Percentiles rank a stretch among this genome's conserved stretches.
Evolutionary conservation across 345 rosid genomes (phyloP).

Genomic region (Lagerstroemia speciosa): DNA sequence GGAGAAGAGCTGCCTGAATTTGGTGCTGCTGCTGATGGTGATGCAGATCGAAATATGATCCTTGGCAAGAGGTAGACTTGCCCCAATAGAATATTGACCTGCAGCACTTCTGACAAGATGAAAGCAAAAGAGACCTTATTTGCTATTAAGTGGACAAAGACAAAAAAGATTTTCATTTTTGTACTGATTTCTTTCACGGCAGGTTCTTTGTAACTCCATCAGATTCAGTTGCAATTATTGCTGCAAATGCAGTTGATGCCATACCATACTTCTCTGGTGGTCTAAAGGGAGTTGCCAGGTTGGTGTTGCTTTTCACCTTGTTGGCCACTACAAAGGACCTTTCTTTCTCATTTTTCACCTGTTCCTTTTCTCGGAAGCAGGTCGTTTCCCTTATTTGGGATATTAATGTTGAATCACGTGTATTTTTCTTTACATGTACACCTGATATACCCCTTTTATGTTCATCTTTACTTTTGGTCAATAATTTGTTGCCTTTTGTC

Average conservation of each 20-base stretch:
- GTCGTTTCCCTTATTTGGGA: background rate
- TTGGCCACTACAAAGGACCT: background rate
- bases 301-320: slow-evolving; percentile 9
- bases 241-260: slow-evolving; percentile 90
- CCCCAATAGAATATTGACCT: background rate
- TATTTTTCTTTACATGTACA: too few relatives aligned
- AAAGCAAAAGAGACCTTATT: background rate
- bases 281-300: slow-evolving; percentile 99
- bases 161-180: background rate
- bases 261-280: slow-evolving; percentile 93
- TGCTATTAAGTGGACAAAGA: background rate
- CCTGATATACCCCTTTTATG: background rate
- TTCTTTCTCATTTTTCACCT: slow-evolving; percentile 1
- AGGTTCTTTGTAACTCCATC: slow-evolving; percentile 99
- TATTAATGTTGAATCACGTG: background rate
- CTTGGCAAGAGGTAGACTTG: slow-evolving; percentile 83
- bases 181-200: slow-evolving; percentile 6
- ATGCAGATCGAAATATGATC: slow-evolving; percentile 99
- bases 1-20: slow-evolving; percentile 86
- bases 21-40: slow-evolving; percentile 99
- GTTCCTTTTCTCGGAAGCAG: background rate
- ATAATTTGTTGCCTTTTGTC: background rate
- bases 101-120: background rate
- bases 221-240: slow-evolving; percentile 96
- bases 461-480: background rate